Evolutionary conservation across 805 yeast genomes (phyloP), one percentile per base, ranked within the genome.

Genomic region (Pichia nakasei): DNA sequence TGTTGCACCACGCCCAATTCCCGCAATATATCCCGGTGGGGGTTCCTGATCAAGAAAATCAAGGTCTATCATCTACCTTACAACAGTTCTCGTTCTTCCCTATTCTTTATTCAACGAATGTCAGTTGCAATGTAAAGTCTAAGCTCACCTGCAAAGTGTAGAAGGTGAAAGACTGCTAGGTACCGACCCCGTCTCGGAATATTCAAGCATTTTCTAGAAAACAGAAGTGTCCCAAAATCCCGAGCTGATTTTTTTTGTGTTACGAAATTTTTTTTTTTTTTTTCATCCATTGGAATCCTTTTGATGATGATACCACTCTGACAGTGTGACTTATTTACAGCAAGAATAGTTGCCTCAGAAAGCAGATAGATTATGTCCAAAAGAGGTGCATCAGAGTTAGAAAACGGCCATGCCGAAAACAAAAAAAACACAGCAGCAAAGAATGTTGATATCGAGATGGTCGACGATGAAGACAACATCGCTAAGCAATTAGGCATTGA

Each of bases 1-100:
- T 1, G 85, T 76, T 2, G 97, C 97, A 22, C 98, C 98, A 57
- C 98, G 70, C 0, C 97, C 97, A 8, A 88, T 64, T 22, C 98
- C 98, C 3, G 97, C 83, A 35, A 88, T 75, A 58, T 91, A 91
- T 6, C 94, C 95, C 2, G 82, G 75, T 0, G 98, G 98, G 1
- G 97, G 82, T 48, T 79, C 78, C 65, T 84, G 86, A 56, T 83
- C 87, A 39, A 91, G 67, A 62, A 93, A 93, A 15, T 29, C 32
- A 29, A 29, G 32, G 15, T 29, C 15, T n/a, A 15, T 29, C 32
- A 29, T 29, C 32, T 5, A 77, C 66, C 48, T 72, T 73, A 45
- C 78, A 24, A 8, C 5, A 3, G 4, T 11, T 24, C 13, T 24
- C 27, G 9, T 13, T 22, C 26, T 22, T 22, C n/a, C n/a, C n/a